Conservation (phyloP, 108 stramenopile species). For the Skeletonema tropicum region DNA sequence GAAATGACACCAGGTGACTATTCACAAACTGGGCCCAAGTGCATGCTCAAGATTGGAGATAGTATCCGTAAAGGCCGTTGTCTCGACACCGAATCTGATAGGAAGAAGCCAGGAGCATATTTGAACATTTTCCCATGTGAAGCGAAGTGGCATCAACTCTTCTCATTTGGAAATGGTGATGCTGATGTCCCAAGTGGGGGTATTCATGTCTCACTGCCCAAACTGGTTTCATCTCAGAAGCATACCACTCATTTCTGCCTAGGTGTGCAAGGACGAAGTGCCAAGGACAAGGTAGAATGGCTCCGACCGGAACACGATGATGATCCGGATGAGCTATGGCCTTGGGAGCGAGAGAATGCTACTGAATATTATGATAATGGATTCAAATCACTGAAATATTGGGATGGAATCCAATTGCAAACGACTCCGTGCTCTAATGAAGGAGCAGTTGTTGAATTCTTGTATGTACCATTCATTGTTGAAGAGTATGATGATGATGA, state of each 20-base stretch:
- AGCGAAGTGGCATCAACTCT: slow-evolving; percentile 84
- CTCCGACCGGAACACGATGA: slow-evolving; percentile 41
- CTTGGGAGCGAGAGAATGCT: slow-evolving; percentile 48
- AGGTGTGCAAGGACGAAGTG: slow-evolving; percentile 71
- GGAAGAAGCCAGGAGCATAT: slow-evolving; percentile 69
- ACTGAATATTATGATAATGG: slow-evolving; percentile 40
- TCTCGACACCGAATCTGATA: slow-evolving; percentile 71
- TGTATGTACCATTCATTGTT: slow-evolving; percentile 80
- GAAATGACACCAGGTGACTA: slow-evolving; percentile 69
- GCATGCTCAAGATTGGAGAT: slow-evolving; percentile 75
- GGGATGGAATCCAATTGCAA: slow-evolving; percentile 70
- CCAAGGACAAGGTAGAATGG: slow-evolving; percentile 72
- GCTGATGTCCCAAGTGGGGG: slow-evolving; percentile 56
- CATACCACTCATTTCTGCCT: slow-evolving; percentile 64
- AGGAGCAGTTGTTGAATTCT: slow-evolving; percentile 79
- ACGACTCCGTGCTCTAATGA: slow-evolving; percentile 76
- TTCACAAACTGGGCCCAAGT: slow-evolving; percentile 75
- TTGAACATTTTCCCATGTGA: slow-evolving; percentile 80
- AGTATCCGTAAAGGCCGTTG: slow-evolving; percentile 79
- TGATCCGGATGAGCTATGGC: slow-evolving; percentile 31
- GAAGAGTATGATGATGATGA: slow-evolving; percentile 45
- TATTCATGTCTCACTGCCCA: slow-evolving; percentile 72
- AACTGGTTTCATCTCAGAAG: slow-evolving; percentile 58
- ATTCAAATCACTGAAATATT: slow-evolving; percentile 46
- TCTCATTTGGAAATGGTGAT: slow-evolving; percentile 84